Evolutionary conservation across 2,329 filamentous ascomycete genomes (phyloP).

Genomic region (Sphaceloma murrayae): DNA sequence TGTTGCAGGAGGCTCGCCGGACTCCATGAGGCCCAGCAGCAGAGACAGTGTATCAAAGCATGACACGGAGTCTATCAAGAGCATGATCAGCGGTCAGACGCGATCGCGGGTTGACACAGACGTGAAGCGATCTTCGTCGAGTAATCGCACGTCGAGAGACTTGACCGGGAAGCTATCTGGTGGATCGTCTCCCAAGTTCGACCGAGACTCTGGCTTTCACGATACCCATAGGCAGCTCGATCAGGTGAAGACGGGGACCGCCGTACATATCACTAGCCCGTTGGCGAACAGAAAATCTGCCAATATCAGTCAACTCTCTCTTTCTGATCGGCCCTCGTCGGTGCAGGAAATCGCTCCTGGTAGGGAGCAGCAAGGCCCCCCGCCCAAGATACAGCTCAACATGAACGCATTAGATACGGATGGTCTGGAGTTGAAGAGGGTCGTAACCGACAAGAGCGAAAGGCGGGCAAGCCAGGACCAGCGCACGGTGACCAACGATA

Average conservation of each 20-base stretch:
- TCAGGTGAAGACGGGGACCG: not conserved
- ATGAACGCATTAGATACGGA: not conserved
- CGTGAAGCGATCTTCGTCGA: constrained; percentile 11
- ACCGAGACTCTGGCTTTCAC: not conserved
- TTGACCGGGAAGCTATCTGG: constrained; percentile 9
- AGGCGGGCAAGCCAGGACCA: not conserved
- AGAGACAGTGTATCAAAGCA: constrained; percentile 22
- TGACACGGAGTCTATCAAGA: constrained; percentile 25
- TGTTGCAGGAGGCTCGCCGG: constrained; percentile 30
- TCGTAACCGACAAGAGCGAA: not conserved
- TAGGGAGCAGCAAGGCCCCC: constrained; percentile 1
- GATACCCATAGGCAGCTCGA: not conserved
- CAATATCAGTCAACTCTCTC: not conserved
- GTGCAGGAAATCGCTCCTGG: not conserved
- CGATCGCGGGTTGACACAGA: constrained; percentile 3
- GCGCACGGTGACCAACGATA: not conserved
- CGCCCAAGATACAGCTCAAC: constrained; percentile 6
- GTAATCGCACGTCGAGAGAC: constrained; percentile 7
- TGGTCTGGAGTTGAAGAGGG: not conserved
- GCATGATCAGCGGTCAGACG: constrained; percentile 16
- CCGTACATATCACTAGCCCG: constrained; percentile 4
- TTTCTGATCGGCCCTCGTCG: not conserved
- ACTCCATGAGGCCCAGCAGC: constrained; percentile 63
- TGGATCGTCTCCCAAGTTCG: constrained; percentile 1
- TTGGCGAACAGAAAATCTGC: constrained; percentile 2